Evolutionary conservation across 2,329 filamentous ascomycete genomes (phyloP).

Genomic region (Phaeosphaeria sp.): DNA sequence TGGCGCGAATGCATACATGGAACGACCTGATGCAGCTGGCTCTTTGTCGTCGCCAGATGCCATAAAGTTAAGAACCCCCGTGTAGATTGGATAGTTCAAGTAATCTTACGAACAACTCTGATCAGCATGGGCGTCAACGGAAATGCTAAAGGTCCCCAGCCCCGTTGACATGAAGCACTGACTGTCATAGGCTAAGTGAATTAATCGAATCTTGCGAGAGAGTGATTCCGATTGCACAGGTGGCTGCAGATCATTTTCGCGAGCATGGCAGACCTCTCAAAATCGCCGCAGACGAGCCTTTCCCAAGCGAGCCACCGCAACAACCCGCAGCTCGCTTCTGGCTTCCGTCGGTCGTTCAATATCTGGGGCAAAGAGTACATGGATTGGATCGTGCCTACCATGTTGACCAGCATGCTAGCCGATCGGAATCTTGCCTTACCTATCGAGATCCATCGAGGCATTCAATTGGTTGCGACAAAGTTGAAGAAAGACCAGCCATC

Average conservation of each 20-base stretch:
- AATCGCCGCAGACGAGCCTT: constrained; percentile 48
- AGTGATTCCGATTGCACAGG: constrained; percentile 40
- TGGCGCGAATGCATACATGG: too few relatives aligned
- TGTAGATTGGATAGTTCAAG: too few relatives aligned
- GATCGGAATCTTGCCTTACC: constrained; percentile 8
- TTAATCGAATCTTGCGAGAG: constrained; percentile 42
- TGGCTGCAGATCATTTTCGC: constrained; percentile 45
- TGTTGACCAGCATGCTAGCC: constrained; percentile 36
- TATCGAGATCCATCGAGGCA: constrained; percentile 25
- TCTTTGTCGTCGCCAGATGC: too few relatives aligned
- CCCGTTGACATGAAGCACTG: too few relatives aligned
- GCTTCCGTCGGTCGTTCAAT: constrained; percentile 45
- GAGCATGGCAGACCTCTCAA: constrained; percentile 43
- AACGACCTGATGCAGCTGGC: too few relatives aligned
- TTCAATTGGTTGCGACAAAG: constrained; percentile 34
- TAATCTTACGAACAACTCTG: too few relatives aligned
- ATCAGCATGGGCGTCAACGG: too few relatives aligned
- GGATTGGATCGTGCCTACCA: constrained; percentile 44
- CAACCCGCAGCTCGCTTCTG: constrained; percentile 31
- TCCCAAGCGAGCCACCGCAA: neutral
- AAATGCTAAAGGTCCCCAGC: too few relatives aligned
- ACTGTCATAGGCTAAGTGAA: too few relatives aligned
- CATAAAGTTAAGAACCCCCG: too few relatives aligned
- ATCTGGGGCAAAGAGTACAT: constrained; percentile 46
- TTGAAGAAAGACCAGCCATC: constrained; percentile 23